Evolutionary conservation across 2,329 filamentous ascomycete species (phyloP), one percentile per base, ranked within the genome.

Genomic region (Fusarium dlaminii): DNA sequence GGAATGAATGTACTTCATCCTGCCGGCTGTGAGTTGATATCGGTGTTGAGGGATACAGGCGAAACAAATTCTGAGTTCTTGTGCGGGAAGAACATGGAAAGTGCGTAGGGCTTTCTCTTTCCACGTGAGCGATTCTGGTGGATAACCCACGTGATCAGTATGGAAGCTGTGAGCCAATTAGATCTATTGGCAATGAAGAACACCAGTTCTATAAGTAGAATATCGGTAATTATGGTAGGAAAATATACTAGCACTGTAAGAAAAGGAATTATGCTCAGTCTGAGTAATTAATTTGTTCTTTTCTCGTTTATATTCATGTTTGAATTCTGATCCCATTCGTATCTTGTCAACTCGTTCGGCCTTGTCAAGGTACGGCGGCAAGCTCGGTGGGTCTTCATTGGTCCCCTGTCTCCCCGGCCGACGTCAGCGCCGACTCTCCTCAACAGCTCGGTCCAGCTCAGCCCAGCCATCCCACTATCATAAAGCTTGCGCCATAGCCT

Each of bases 1-100:
- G 84, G 94, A 97, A 91, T 98, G 95, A 90, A 99, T 98, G 94
- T 98, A 98, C 91, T 94, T 97, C 96, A 98, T 98, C 89, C 94
- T 98, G 93, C 88, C 87, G 86, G 85, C 85, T 82, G 83, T 84
- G 84, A 83, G 82, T 82, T 83, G 82, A 83, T 85, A 84, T 82
- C 81, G 83, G 78, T 78, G 81, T 81, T 82, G 82, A 83, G 82
- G 82, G 81, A 51, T 51, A 51, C 48, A 52, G 48, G 48, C 48
- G 30, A 34, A 52, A 52, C 48, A 36, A 49, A 52, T 52, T 52
- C 48, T 34, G 48, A 52, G 48, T 52, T 52, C 48, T 52, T 52
- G 48, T 69, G 83, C 84, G 83, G 83, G 82, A 82, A 77, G 80
- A 85, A 84, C 79, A 52, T 34, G 83, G 83, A 61, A 45, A 68